These are phyloP conservation scores for Raffaelea arxii DNA, from an alignment of 2,329 filamentous ascomycete genomes.

Conservation along the genomic window DNA sequence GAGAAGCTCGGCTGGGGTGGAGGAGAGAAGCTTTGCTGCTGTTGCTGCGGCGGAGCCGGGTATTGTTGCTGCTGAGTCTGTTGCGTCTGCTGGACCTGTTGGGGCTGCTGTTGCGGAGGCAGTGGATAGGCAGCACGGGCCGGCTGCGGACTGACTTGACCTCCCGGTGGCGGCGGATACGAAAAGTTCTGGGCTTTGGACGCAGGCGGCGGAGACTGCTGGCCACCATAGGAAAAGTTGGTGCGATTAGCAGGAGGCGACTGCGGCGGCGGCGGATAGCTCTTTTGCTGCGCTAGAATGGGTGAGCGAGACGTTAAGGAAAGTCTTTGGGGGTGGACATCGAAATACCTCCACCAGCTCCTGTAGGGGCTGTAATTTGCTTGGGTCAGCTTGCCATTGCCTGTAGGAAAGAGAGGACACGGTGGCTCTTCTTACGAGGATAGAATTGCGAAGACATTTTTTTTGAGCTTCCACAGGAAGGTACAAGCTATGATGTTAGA, in stretches of 20 bases:
- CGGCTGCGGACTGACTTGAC: conserved; percentile 20
- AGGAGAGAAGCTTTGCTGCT: conserved; percentile 18
- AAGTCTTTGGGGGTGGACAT: conserved; percentile 1
- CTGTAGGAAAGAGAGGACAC: neutral
- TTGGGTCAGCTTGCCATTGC: no score
- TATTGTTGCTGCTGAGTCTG: conserved; percentile 16
- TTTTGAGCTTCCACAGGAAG: no score
- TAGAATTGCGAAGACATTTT: conserved; percentile 10
- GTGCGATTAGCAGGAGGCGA: conserved; percentile 25
- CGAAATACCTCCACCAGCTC: no score
- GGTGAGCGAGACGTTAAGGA: no score
- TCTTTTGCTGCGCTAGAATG: conserved; percentile 16
- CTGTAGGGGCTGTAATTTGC: conserved; percentile 14
- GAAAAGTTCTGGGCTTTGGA: conserved; percentile 16
- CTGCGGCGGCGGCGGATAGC: conserved; percentile 26
- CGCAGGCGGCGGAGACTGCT: conserved; percentile 19
- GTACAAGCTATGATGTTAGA: no score
- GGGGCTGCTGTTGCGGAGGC: conserved; percentile 21
- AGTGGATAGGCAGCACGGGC: conserved; percentile 21
- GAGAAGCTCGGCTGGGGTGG: conserved; percentile 1
- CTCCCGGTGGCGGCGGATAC: conserved; percentile 23
- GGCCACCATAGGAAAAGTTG: conserved; percentile 23
- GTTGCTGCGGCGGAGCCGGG: conserved; percentile 16
- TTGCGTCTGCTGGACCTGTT: conserved; percentile 15
- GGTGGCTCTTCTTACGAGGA: conserved; percentile 14